phyloP scores from a whole-genome alignment of 495 filamentous ascomycete species.

The Penicillium atrosanguineum region DNA sequence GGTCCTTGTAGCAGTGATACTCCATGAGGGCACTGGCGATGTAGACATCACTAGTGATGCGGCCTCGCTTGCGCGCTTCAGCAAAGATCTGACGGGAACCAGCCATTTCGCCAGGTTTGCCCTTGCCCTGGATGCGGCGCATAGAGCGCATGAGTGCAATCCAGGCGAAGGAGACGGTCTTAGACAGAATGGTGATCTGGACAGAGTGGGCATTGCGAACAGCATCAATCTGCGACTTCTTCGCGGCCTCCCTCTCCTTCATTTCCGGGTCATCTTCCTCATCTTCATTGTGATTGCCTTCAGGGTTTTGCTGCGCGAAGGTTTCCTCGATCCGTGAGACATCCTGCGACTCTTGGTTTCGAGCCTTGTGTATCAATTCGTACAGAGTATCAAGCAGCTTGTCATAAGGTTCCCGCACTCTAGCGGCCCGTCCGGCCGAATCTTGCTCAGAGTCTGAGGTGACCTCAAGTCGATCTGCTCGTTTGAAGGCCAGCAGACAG shows the following conservation, averaged over 20 bases:
- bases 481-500: conserved; percentile 81
- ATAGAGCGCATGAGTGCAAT: conserved; percentile 91
- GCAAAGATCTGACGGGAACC: conserved; percentile 83
- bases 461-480: conserved; percentile 79
- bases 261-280: conserved; percentile 62
- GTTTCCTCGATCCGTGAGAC: conserved; percentile 69
- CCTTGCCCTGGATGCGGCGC: conserved; percentile 92
- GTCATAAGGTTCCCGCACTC: conserved; percentile 79
- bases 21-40: conserved; percentile 89
- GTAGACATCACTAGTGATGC: conserved; percentile 90
- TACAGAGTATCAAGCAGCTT: conserved; percentile 82
- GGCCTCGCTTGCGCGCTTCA: conserved; percentile 79
- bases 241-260: conserved; percentile 51
- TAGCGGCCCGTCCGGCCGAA: conserved; percentile 62
- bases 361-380: conserved; percentile 68
- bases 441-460: conserved; percentile 69
- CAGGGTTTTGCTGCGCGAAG: conserved; percentile 34
- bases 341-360: conserved; percentile 67
- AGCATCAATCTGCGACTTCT: conserved; percentile 64
- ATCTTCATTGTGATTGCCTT: conserved; percentile 50
- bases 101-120: conserved; percentile 63
- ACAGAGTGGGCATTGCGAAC: conserved; percentile 67
- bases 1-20: conserved; percentile 92
- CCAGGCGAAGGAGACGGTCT: conserved; percentile 86
- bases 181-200: conserved; percentile 69